Percentiles rank a stretch among this genome's conserved stretches.
Evolutionary conservation across 257 asterid species (phyloP).

Genomic region (Coffea eugenioides): DNA sequence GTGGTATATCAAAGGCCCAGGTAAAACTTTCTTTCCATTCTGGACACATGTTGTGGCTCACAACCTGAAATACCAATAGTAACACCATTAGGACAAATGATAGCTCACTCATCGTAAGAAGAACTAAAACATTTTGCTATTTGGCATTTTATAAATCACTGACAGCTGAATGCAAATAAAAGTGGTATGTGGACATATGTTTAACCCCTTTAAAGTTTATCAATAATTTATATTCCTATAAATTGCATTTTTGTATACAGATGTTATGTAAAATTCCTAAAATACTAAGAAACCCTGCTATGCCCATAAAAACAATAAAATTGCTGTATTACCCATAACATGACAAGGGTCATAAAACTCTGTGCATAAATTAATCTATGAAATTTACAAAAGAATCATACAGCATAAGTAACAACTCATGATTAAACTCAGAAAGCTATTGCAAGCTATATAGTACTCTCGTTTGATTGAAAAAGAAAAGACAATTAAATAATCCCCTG

Average conservation of each 20-base stretch:
- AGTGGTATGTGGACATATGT: too few relatives aligned
- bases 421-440: not conserved
- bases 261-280: too few relatives aligned
- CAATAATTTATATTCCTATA: too few relatives aligned
- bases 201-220: too few relatives aligned
- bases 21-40: conserved; percentile 85
- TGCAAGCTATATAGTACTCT: not conserved
- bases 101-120: not conserved
- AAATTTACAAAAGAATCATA: not conserved
- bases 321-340: not conserved
- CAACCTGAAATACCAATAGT: conserved; percentile 43
- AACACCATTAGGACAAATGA: not conserved
- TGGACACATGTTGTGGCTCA: conserved; percentile 60
- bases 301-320: not conserved
- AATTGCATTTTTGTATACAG: not conserved
- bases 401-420: not conserved
- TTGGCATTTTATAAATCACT: not conserved
- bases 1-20: conserved; percentile 94
- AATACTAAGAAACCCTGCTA: not conserved
- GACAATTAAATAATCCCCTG: not conserved
- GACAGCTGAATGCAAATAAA: not conserved
- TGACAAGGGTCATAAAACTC: not conserved
- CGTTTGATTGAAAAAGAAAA: not conserved
- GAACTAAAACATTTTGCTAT: not conserved
- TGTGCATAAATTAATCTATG: not conserved